Evolutionary conservation across 1,284 basidiomycete species (phyloP), one percentile per base, ranked within the genome.

Genomic region (Austroboletus olivaceoglutinosus): DNA sequence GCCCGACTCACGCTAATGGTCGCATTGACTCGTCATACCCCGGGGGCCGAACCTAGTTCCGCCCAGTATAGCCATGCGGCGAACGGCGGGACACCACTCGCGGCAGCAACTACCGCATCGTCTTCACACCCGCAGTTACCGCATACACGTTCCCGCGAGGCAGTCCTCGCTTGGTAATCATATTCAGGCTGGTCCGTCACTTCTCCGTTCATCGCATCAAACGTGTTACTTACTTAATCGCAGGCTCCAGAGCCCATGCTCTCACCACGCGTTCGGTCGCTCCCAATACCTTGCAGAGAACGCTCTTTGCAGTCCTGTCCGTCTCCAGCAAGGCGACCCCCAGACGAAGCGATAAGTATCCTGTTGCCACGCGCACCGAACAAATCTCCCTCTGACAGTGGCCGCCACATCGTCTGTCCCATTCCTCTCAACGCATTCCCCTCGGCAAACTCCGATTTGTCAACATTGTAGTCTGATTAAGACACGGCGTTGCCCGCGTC

Each of bases 71-170:
- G 77, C 50, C 62, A 5, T 61, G 73, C 56, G 67, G 84, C 62
- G 72, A 85, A 76, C 77, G 81, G 76, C 97, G 95, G 94, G 94
- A 97, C 73, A 96, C 94, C 70, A 97, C 96, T 62, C 73, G 69
- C 15, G 86, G 85, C 2, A 63, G 69, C 59, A 95, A 97, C 70
- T 97, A 94, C 72, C 74, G 81, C 47, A 75, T 97, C 50, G 72
- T 65, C 12, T 89, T 89, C 67, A 68, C 72, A 46, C 63, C 69
- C 48, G 55, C 53, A 34, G 45, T 42, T 1, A 8, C 7, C 25
- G 6, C 42, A 5, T 13, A 44, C 5, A 8, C 37, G 13, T 9
- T 18, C 15, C 5, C 27, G 1, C 45, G 23, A 11, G 43, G 6
- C n/a, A 62, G 44, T 31, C 41, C 47, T 13, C 58, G 62, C 7